Evolutionary conservation across 1,284 basidiomycete species (phyloP), one percentile per base, ranked within the genome.

Genomic region (Fomes fomentarius): DNA sequence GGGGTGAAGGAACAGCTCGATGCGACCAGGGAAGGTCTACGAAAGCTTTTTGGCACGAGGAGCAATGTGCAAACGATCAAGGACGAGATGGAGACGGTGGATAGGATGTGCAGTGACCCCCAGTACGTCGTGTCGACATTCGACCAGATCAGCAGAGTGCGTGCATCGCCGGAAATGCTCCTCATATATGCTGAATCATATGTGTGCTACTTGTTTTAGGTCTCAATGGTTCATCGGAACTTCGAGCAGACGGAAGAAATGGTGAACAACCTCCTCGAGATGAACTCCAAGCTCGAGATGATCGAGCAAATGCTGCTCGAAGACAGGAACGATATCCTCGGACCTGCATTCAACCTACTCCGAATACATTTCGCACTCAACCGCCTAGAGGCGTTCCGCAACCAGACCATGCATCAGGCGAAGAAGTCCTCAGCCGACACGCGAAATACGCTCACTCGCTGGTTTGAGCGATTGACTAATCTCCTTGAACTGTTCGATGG

Each of bases 181-280:
- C n/a, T n/a, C 48, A 24, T 19, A 11, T 24, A 24, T 24, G 38
- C n/a, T n/a, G n/a, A n/a, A n/a, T n/a, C n/a, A n/a, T n/a, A n/a
- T n/a, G n/a, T 24, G 5, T 14, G 12, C 21, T 24, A 4, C 5
- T n/a, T 19, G 11, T n/a, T 54, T 7, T 52, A 96, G 91, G 94
- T 98, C 5, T 98, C 96, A 17, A 88, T 91, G 76, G 92, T 98
- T 1, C 96, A 99, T 69, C 83, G 96, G 12, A 96, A 97, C 69
- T 96, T 99, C 67, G 87, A 94, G 54, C 92, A 93, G 61, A 98
- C 96, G 3, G 91, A 96, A 66, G 94, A 95, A 63, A 97, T 97
- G 85, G 91, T 98, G 51, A 87, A 90, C 59, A 95, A 96, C 68
- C 82, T 99, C 30, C 80, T 93, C 31, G 89, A 90, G 56, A 96